These are phyloP conservation scores for Centella asiatica DNA, from an alignment of 129 eudicot species.

Conservation along the genomic window DNA sequence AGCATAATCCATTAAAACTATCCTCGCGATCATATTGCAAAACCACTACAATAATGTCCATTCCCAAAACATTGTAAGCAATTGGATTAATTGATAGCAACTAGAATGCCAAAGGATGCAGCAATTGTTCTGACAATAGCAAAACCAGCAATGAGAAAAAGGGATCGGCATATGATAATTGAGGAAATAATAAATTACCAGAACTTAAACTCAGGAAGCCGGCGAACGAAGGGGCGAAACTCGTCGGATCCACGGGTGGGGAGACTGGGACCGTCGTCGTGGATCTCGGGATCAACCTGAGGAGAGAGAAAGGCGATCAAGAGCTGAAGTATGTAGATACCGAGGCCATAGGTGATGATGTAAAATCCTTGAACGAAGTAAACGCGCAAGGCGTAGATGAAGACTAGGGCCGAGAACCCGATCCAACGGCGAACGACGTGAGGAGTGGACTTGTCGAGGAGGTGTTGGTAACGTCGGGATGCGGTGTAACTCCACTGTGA, in stretches of 20 bases:
- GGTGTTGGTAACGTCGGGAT: constrained; percentile 66
- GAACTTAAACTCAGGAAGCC: constrained; percentile 84
- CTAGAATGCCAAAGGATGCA: not conserved
- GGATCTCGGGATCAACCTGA: constrained; percentile 76
- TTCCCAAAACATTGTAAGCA: no score
- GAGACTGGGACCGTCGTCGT: constrained; percentile 62
- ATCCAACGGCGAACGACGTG: constrained; percentile 78
- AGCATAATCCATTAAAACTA: not conserved
- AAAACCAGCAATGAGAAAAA: not conserved
- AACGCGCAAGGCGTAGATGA: constrained; percentile 63
- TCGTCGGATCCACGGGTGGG: constrained; percentile 83
- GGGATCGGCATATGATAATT: not conserved
- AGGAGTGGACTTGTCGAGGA: constrained; percentile 79
- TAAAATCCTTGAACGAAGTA: constrained; percentile 64
- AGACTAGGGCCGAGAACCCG: constrained; percentile 31
- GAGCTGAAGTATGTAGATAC: constrained; percentile 75
- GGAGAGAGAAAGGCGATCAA: constrained; percentile 75
- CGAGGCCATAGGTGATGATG: constrained; percentile 70
- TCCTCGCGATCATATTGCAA: no score
- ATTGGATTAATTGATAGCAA: no score
- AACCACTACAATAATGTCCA: no score
- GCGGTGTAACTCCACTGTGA: constrained; percentile 38
- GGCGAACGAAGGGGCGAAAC: constrained; percentile 83
- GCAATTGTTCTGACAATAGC: not conserved
- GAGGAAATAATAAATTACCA: constrained; percentile 24